Evolutionary conservation across 495 filamentous ascomycete species (phyloP).

Genomic region (Achaetomiella virescens): DNA sequence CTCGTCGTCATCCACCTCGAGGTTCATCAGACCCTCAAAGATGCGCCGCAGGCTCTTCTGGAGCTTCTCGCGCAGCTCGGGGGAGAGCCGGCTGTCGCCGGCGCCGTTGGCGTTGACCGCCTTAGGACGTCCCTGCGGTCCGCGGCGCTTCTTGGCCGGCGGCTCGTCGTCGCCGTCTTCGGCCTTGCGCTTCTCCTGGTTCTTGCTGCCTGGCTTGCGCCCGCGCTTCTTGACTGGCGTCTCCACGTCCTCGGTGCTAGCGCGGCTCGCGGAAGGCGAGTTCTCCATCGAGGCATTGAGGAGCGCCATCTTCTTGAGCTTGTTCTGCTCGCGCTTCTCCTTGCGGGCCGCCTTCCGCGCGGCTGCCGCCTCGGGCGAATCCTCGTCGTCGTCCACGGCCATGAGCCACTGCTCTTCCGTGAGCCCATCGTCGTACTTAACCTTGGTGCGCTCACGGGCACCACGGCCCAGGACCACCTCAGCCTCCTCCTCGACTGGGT

Average conservation of each 20-base stretch:
- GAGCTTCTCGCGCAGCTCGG: constrained; percentile 54
- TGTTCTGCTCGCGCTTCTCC: constrained; percentile 68
- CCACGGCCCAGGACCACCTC: constrained; percentile 78
- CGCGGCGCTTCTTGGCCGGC: constrained; percentile 69
- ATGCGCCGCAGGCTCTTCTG: constrained; percentile 69
- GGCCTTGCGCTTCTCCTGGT: constrained; percentile 74
- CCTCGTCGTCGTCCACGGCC: constrained; percentile 93
- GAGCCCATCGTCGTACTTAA: constrained; percentile 94
- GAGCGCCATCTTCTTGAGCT: constrained; percentile 51
- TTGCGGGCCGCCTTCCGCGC: constrained; percentile 82
- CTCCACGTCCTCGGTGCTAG: constrained; percentile 66
- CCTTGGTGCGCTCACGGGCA: constrained; percentile 84
- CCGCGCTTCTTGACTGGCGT: constrained; percentile 63
- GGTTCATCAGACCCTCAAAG: constrained; percentile 70
- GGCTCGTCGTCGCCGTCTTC: constrained; percentile 74
- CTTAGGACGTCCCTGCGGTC: constrained; percentile 62
- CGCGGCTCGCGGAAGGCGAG: constrained; percentile 69
- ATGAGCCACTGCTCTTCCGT: constrained; percentile 95
- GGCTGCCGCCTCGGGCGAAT: constrained; percentile 86
- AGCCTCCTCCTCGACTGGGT: constrained; percentile 72
- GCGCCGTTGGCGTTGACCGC: constrained; percentile 22
- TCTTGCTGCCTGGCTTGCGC: constrained; percentile 64
- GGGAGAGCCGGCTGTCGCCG: constrained; percentile 26
- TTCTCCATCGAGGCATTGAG: constrained; percentile 50
- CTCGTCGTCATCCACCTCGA: constrained; percentile 62